phyloP scores from a whole-genome alignment of 345 rosid species.

The Syzygium oleosum region DNA sequence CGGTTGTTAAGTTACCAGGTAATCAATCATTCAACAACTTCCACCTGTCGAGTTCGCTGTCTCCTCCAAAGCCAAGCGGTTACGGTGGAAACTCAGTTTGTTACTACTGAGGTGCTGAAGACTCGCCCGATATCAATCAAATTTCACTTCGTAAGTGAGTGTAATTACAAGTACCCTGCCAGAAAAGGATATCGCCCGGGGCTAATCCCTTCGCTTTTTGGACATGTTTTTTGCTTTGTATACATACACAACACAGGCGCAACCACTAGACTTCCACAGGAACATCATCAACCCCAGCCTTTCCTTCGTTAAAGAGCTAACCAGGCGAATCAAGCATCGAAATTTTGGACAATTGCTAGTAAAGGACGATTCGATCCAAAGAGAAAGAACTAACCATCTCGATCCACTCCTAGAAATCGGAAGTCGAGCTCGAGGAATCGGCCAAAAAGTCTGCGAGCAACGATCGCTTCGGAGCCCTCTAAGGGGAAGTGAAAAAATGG shows the following conservation, averaged over 20 bases:
- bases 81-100: neutral
- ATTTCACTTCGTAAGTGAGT: neutral
- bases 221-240: no score
- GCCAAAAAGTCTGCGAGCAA: neutral
- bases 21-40: neutral
- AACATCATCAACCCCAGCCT: neutral
- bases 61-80: neutral
- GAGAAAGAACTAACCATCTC: neutral
- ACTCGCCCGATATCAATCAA: neutral
- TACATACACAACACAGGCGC: neutral
- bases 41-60: neutral
- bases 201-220: no score
- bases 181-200: no score
- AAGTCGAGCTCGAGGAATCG: neutral
- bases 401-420: neutral
- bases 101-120: neutral
- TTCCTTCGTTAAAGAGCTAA: fast-evolving
- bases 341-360: no score
- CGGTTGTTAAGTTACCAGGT: no score
- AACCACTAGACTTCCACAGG: neutral
- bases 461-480: neutral
- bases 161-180: neutral
- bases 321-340: no score
- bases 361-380: no score
- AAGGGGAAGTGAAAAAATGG: no score